Base-by-base conservation (phyloP, 148 eudicot genomes). In the Cornus controversa region DNA sequence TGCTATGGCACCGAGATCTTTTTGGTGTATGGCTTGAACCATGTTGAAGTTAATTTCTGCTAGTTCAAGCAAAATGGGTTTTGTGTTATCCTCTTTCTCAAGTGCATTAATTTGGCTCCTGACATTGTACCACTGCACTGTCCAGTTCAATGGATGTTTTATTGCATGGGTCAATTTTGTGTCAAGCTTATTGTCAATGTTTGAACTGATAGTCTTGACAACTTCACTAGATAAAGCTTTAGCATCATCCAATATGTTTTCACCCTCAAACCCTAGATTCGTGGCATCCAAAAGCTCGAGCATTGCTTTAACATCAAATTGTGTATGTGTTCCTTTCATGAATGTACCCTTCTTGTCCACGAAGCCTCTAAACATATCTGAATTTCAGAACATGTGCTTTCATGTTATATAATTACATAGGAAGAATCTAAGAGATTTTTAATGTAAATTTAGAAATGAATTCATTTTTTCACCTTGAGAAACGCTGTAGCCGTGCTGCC, bases 1-100 rank as follows among this genome's bases (percentile, higher is more conserved):
- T 85, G 90, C 80, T 73, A 89, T n/a, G 28, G 80, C 85, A 70
- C 73, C 79, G 36, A 89, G 88, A 53, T 87, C 90, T 36, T 76
- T 73, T 16, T 81, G 82, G 54, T 83, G 92, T 27, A 73, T 54
- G 45, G 80, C 81, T 85, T 89, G 92, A 63, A 82, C 80, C 36
- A 73, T 75, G 81, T 89, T 89, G 79, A 89, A 89, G 81, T 85
- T 87, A 4, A 85, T 76, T 28, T 74, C 79, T 60, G 87, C 85
- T 63, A 87, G 69, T 23, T 79, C 40, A 34, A 83, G 69, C 60
- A 87, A 77, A 23, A 69, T 34, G 13, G 73, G 29, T 62, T 78
- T 78, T 9, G 26, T 42, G 18, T 67, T 28, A 58, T 66, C 40
- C 50, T 71, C 60, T 0, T 64, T 72, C 22, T 76, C 82, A 47